Evolutionary conservation across 1,139 yeast genomes (phyloP).

Genomic region (Eremothecium coryli): DNA sequence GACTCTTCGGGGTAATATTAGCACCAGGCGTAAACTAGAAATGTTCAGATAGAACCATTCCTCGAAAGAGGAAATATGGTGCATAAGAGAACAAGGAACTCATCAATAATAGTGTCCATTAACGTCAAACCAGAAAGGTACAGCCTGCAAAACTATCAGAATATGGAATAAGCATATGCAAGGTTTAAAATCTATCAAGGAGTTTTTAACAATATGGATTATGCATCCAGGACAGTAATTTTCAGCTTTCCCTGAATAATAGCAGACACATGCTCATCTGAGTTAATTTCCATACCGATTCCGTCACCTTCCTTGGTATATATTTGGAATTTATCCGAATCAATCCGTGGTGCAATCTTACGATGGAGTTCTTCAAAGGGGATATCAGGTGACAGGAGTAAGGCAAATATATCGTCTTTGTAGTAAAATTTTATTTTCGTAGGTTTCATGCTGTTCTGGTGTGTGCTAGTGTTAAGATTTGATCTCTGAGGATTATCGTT

Average conservation of each 20-base stretch:
- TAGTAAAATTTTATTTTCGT: conserved; percentile 74
- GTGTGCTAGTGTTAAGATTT: conserved; percentile 26
- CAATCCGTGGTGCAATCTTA: conserved; percentile 58
- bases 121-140: no score
- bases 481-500: conserved; percentile 17
- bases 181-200: no score
- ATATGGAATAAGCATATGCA: no score
- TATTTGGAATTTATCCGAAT: conserved; percentile 31
- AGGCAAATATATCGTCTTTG: conserved; percentile 84
- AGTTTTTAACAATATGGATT: no score
- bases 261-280: conserved; percentile 29
- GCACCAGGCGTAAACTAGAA: no score
- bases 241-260: conserved; percentile 32
- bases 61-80: no score
- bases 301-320: conserved; percentile 27
- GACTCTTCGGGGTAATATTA: no score
- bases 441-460: conserved; percentile 19
- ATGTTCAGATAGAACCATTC: no score
- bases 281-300: conserved; percentile 28
- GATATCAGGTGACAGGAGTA: conserved; percentile 58
- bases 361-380: conserved; percentile 52
- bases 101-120: no score
- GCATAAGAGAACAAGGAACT: no score
- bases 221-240: conserved; percentile 28
- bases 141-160: no score